These are phyloP conservation scores for Eucalyptus curtisii DNA, from an alignment of 345 rosid genomes.

Conservation along the genomic window DNA sequence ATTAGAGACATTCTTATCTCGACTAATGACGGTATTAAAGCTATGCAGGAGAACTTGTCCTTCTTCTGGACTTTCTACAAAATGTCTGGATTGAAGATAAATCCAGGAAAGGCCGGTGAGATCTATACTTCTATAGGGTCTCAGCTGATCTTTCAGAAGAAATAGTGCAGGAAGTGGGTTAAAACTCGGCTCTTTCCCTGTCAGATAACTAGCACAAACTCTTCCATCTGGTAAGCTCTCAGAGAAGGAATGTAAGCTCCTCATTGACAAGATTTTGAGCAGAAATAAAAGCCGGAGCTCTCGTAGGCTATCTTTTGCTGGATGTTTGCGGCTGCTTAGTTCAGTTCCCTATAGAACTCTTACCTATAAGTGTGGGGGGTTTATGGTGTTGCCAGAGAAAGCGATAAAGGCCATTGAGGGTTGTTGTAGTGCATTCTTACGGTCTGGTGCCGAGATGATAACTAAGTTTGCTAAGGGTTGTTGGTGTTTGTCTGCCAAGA, in stretches of 20 bases:
- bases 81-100: not conserved
- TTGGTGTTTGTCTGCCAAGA: not conserved
- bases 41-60: not conserved
- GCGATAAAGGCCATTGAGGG: not conserved
- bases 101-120: not conserved
- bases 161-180: not conserved
- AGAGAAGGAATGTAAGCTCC: not conserved
- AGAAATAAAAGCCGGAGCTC: not conserved
- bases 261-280: not conserved
- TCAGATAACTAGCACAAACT: not conserved
- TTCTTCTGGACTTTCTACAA: not conserved
- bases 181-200: not conserved
- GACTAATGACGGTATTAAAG: not conserved
- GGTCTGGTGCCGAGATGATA: not conserved
- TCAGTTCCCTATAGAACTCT: not conserved
- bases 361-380: not conserved
- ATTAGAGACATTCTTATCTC: not conserved
- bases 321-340: not conserved
- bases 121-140: not conserved
- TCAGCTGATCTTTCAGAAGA: not conserved
- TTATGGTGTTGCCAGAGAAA: not conserved
- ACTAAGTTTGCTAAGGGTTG: not conserved
- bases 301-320: not conserved
- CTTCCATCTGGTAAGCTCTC: not conserved
- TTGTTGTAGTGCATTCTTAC: not conserved